Evolutionary conservation across 768 basidiomycete species (phyloP).

Genomic region (Tylopilus felleus): DNA sequence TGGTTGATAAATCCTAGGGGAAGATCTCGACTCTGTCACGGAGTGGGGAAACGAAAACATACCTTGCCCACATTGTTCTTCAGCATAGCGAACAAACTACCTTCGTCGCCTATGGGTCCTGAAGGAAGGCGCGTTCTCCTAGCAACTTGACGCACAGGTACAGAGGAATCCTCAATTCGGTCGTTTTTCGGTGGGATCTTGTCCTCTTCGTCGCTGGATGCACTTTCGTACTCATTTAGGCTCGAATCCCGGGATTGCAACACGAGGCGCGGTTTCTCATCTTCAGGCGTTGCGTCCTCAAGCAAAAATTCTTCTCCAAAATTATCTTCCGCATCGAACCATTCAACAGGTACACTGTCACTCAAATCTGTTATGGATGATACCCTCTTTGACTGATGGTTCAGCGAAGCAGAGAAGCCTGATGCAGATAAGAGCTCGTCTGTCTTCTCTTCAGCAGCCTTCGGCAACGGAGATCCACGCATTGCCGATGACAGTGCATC

Average conservation of each 20-base stretch:
- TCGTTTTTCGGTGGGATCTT: background rate
- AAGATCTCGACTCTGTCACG: background rate
- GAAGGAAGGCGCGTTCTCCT: slow-evolving; percentile 61
- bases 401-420: slow-evolving; percentile 27
- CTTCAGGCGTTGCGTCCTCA: slow-evolving; percentile 40
- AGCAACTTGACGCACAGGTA: slow-evolving; percentile 30
- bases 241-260: slow-evolving; percentile 42
- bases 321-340: slow-evolving; percentile 71
- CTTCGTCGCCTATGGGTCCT: slow-evolving; percentile 65
- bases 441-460: slow-evolving; percentile 49
- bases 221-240: slow-evolving; percentile 35
- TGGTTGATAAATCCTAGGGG: slow-evolving; percentile 71
- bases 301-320: slow-evolving; percentile 58
- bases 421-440: slow-evolving; percentile 25
- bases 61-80: slow-evolving; percentile 92
- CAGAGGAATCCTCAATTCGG: slow-evolving; percentile 4
- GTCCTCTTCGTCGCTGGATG: slow-evolving; percentile 51
- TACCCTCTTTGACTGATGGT: slow-evolving; percentile 39
- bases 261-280: slow-evolving; percentile 38
- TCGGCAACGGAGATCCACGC: slow-evolving; percentile 37
- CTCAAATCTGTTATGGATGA: slow-evolving; percentile 49
- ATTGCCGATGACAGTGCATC: slow-evolving; percentile 23
- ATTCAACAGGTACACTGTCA: slow-evolving; percentile 52
- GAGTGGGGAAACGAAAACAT: slow-evolving; percentile 5
- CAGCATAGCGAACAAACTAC: slow-evolving; percentile 75